Conservation (phyloP, 1,284 basidiomycete species). For the Trichosporon inkin region DNA sequence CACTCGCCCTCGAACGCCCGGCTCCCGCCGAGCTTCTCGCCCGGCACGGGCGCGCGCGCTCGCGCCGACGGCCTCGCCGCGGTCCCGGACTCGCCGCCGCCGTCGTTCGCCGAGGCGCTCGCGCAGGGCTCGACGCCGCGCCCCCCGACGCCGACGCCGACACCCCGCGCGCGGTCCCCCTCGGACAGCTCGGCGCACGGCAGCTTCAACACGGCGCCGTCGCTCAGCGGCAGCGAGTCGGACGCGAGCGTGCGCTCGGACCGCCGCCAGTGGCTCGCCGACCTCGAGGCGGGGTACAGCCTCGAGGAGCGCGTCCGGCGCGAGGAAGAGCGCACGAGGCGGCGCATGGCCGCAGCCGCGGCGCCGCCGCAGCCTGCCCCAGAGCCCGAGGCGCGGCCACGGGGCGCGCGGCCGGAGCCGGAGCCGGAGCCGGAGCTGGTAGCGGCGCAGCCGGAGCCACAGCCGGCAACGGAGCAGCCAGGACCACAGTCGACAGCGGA, state of each 20-base stretch:
- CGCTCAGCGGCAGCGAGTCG: not conserved
- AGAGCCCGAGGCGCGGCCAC: not conserved
- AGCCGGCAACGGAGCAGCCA: too few relatives aligned
- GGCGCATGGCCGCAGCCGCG: not conserved
- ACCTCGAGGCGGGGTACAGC: conserved; percentile 42
- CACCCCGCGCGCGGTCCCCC: not conserved
- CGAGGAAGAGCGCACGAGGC: conserved; percentile 19
- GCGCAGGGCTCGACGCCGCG: not conserved
- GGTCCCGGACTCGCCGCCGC: conserved; percentile 38
- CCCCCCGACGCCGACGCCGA: not conserved
- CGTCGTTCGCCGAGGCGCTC: conserved; percentile 26
- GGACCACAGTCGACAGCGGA: too few relatives aligned
- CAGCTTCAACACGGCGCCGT: not conserved
- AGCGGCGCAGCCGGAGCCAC: too few relatives aligned
- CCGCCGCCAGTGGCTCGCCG: conserved; percentile 42
- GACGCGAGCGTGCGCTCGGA: conserved; percentile 30
- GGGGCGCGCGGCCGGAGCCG: too few relatives aligned
- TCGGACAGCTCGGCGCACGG: too few relatives aligned
- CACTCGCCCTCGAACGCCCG: conserved; percentile 33
- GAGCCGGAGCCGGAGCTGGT: too few relatives aligned
- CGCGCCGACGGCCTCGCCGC: not conserved
- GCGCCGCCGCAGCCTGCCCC: not conserved
- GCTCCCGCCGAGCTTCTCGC: conserved; percentile 31
- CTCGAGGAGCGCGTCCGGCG: conserved; percentile 40
- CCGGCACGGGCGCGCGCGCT: not conserved